These are phyloP conservation scores for Cucurbita moschata DNA, from an alignment of 306 rosid genomes.

Conservation along the genomic window DNA sequence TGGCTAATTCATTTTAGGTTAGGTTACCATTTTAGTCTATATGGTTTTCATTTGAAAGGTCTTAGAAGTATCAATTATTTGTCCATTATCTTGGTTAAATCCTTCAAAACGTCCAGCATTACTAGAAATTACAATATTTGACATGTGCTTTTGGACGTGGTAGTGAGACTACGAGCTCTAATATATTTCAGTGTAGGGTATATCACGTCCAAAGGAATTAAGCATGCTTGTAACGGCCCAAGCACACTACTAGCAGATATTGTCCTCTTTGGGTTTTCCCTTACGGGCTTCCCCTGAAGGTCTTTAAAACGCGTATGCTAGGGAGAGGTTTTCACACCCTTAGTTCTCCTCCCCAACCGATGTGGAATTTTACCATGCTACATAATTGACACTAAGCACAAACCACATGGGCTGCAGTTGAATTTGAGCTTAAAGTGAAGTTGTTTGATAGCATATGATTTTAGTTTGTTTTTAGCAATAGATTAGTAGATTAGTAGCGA, in stretches of 20 bases:
- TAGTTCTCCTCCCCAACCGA: no score
- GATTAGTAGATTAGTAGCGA: not conserved
- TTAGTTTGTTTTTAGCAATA: not conserved
- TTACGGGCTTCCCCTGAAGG: no score
- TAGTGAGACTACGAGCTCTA: not conserved
- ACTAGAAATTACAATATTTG: not conserved
- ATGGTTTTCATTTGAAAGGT: not conserved
- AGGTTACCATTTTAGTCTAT: not conserved
- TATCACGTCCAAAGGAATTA: not conserved
- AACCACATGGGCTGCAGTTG: not conserved
- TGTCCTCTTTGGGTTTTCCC: no score
- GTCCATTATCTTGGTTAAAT: not conserved
- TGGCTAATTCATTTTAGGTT: not conserved
- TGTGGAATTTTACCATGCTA: no score
- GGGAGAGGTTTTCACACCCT: no score
- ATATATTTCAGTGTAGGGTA: not conserved
- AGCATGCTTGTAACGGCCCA: no score
- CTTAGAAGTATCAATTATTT: not conserved
- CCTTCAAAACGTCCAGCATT: not conserved
- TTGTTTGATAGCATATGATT: not conserved
- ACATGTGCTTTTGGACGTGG: not conserved
- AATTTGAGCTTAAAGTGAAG: not conserved
- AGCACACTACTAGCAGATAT: no score
- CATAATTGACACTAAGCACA: not conserved
- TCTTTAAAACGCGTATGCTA: no score